Base-by-base conservation (phyloP, 164 flowering plant genomes). In the Nymphaea colorata region DNA sequence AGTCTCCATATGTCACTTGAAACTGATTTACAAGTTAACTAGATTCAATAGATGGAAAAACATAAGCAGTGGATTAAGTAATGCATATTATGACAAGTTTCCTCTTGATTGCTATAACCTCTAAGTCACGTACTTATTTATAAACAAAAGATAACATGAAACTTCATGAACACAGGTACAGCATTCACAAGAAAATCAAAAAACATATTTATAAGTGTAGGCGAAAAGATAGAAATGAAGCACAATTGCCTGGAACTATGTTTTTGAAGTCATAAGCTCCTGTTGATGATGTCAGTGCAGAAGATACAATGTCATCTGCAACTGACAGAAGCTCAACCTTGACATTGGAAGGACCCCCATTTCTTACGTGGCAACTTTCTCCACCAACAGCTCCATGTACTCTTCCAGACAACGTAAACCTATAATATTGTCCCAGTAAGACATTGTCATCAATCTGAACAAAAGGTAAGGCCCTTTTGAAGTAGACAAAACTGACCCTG, bases 321-420 rank as follows among this genome's bases (percentile, higher is more conserved):
- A 72, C 69, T 70, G 90, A 86, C 63, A 92, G 72, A 67, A 95
- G 91, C 65, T 92, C 93, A 70, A 95, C 82, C 61, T 80, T 81
- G 43, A 95, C 88, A 75, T 82, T 76, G 41, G 94, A 78, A 53
- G 99, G 99, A 25, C 98, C 99, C 43, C 87, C 90, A 74, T 81
- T 75, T 72, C 82, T 88, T 41, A 66, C 7, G 3, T 82, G 67
- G 79, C 99, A 95, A 77, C 97, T 90, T 68, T 79, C 81, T 63
- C 98, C 99, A 45, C 97, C 96, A 77, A 87, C 91, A 64, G 96
- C 93, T 78, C 97, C 99, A 59, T 78, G 63, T 70, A 95, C 87
- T 80, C 83, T 86, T 67, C 99, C 99, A 64, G 93, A 85, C 71
- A 92, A 4, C n/a, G 93, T 75, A 75, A 95, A 95, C 75, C 99